These are phyloP conservation scores for Stephania japonica DNA, from an alignment of 164 flowering plant species.

Conservation along the genomic window DNA sequence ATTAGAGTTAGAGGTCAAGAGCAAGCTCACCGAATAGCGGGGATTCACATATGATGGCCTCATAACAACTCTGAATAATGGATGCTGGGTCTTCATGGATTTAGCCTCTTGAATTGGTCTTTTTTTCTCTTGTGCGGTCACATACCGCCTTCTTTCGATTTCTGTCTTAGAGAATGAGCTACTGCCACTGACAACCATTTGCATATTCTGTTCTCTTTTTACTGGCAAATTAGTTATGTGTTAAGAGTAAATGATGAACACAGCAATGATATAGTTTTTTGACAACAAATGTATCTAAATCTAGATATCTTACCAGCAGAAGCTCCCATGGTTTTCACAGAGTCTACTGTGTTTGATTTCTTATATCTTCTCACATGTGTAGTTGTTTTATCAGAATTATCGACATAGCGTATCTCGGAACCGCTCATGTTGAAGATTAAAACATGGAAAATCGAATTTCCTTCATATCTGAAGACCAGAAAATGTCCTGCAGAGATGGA, in stretches of 20 bases:
- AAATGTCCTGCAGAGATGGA: constrained; percentile 26
- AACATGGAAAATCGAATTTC: constrained; percentile 24
- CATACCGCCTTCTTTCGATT: neutral
- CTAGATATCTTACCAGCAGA: neutral
- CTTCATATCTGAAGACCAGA: constrained; percentile 28
- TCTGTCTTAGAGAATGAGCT: neutral
- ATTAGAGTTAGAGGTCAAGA: neutral
- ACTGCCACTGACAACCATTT: neutral
- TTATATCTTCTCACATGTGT: neutral
- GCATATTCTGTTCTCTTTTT: neutral
- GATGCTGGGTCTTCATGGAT: neutral
- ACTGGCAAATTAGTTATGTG: too few relatives aligned
- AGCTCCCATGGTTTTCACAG: neutral
- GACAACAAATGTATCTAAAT: neutral
- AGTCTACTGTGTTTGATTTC: neutral
- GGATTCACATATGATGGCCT: neutral
- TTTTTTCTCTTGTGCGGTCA: neutral
- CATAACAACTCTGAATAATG: neutral
- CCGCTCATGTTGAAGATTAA: constrained; percentile 22
- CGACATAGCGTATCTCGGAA: constrained; percentile 17
- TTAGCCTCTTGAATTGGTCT: neutral
- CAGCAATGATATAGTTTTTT: neutral
- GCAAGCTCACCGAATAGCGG: neutral
- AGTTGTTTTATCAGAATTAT: neutral
- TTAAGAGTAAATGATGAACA: neutral